Conservation (phyloP, 768 basidiomycete genomes). For the Leccinum olivaceopallidum region DNA sequence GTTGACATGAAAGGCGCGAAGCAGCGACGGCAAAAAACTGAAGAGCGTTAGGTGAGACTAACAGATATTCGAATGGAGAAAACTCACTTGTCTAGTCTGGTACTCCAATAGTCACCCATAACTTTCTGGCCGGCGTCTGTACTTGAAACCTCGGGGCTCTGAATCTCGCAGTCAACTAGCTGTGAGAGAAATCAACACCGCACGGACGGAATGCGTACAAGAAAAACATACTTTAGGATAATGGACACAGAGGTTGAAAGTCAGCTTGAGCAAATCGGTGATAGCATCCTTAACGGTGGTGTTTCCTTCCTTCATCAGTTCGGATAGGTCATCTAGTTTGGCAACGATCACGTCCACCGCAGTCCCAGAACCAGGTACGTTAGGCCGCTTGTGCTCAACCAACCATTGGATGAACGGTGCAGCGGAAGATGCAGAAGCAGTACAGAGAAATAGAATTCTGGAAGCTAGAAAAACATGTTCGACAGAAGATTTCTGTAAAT, state of each 20-base stretch:
- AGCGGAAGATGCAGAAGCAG: conserved; percentile 52
- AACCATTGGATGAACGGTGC: conserved; percentile 50
- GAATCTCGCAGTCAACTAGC: conserved; percentile 49
- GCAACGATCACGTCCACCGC: conserved; percentile 60
- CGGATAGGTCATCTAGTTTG: conserved; percentile 60
- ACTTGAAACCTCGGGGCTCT: conserved; percentile 24
- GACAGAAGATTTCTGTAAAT: conserved; percentile 56
- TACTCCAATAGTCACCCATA: conserved; percentile 75
- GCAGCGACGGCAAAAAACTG: conserved; percentile 66
- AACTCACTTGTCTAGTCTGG: conserved; percentile 68
- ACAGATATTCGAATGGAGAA: neutral
- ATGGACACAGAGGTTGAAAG: conserved; percentile 78
- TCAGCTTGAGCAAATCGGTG: conserved; percentile 81
- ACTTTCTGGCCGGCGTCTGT: conserved; percentile 41
- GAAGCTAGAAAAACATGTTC: conserved; percentile 75
- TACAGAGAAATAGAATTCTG: conserved; percentile 74
- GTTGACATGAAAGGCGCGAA: conserved; percentile 68
- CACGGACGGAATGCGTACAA: neutral
- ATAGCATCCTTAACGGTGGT: conserved; percentile 59
- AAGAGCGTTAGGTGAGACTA: neutral
- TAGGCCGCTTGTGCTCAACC: conserved; percentile 62
- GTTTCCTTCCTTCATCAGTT: conserved; percentile 48
- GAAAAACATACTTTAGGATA: conserved; percentile 65
- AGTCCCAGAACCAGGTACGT: conserved; percentile 39
- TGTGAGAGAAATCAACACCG: conserved; percentile 5